A percentile compares a stretch with the other conserved stretches of the same genome.
Conservation (phyloP, 2,329 filamentous ascomycete genomes). For the Tolypocladium album region DNA sequence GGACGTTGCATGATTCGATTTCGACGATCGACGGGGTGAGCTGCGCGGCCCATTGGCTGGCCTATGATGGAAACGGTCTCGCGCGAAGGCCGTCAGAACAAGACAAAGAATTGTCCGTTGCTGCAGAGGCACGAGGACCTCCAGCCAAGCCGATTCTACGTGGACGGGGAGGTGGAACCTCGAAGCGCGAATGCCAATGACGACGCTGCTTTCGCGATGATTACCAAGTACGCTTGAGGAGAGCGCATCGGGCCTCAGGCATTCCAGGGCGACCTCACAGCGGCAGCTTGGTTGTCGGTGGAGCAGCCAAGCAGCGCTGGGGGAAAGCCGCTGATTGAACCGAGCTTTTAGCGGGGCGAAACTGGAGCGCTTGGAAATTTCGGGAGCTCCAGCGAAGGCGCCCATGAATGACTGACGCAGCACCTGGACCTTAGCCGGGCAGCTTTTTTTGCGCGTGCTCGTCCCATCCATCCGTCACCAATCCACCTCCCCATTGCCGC, state of each 20-base stretch:
- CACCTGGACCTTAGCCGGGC: conserved; percentile 4
- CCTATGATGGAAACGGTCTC: background rate
- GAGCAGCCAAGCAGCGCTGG: background rate
- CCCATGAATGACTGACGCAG: background rate
- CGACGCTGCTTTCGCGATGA: background rate
- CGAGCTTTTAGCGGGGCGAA: conserved; percentile 1
- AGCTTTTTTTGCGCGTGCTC: conserved; percentile 21
- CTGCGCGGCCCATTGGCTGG: background rate
- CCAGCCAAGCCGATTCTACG: background rate
- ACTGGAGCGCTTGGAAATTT: conserved; percentile 17
- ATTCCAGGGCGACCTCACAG: background rate
- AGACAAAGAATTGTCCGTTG: background rate
- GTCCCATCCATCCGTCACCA: conserved; percentile 7
- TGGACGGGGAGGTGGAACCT: background rate
- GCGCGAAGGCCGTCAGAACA: background rate
- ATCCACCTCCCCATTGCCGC: conserved; percentile 5
- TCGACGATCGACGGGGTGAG: background rate
- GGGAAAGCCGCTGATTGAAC: background rate
- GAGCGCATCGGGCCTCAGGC: conserved; percentile 2
- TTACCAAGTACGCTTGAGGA: background rate
- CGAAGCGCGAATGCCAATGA: background rate
- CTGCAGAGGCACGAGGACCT: background rate
- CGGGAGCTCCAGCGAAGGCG: conserved; percentile 5
- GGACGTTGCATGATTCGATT: background rate
- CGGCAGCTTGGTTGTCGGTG: background rate